Percentiles rank a stretch among this genome's conserved stretches.
These are phyloP conservation scores for Zizania latifolia DNA, from an alignment of 176 grass and related monocot species.

Conservation along the genomic window DNA sequence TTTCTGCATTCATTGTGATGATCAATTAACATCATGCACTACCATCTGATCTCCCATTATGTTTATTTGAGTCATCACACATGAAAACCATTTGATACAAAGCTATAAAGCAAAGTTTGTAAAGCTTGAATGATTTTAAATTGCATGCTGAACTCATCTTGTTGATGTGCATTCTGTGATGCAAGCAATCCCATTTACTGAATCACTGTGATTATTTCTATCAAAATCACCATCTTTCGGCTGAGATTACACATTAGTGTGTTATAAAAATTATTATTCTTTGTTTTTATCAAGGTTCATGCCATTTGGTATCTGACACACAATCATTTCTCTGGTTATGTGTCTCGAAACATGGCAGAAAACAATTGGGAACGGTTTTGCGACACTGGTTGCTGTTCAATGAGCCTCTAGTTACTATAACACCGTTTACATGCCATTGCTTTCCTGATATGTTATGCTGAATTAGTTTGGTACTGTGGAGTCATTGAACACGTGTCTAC, in stretches of 20 bases:
- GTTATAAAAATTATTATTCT: too few relatives aligned
- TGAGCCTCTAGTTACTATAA: constrained; percentile 45
- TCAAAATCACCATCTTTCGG: too few relatives aligned
- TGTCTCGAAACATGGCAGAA: constrained; percentile 50
- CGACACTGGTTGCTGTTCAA: constrained; percentile 31
- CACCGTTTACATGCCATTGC: constrained; percentile 10
- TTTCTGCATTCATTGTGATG: constrained; percentile 51
- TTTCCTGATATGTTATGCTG: not conserved
- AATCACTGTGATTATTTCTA: constrained; percentile 45
- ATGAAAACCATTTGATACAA: not conserved
- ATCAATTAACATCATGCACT: constrained; percentile 39
- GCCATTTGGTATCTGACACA: constrained; percentile 47
- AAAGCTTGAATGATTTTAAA: too few relatives aligned
- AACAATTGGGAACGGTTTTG: constrained; percentile 26
- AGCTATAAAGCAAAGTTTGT: not conserved
- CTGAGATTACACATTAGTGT: too few relatives aligned
- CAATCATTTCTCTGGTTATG: constrained; percentile 28
- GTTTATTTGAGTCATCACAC: too few relatives aligned
- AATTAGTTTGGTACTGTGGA: not conserved
- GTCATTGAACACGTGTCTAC: not conserved
- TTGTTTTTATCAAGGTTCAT: not conserved
- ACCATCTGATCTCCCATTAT: constrained; percentile 54
- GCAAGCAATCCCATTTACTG: constrained; percentile 41
- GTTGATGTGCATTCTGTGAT: constrained; percentile 37
- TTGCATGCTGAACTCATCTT: not conserved